Conservation (phyloP, 78 protist genomes). For the Neovahlkampfia damariscottae region DNA sequence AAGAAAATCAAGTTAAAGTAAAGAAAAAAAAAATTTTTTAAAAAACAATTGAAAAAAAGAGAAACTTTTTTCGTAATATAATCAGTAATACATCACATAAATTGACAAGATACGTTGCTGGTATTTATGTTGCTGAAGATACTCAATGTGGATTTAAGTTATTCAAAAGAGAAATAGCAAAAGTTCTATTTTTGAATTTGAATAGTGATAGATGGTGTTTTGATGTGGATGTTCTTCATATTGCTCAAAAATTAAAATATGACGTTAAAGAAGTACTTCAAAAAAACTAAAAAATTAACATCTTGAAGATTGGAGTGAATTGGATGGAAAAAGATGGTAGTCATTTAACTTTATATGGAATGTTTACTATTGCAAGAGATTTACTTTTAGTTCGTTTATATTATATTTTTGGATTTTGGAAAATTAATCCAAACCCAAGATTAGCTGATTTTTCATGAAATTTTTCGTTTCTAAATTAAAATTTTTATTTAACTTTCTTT, state of each 20-base stretch:
- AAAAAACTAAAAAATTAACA: no score
- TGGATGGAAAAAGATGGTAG: background rate
- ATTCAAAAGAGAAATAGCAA: slow-evolving; percentile 5
- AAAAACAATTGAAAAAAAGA: no score
- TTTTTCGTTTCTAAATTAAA: no score
- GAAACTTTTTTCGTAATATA: no score
- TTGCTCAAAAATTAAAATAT: background rate
- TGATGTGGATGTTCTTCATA: slow-evolving; percentile 19
- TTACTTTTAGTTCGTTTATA: background rate
- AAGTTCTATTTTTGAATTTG: background rate
- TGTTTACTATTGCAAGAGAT: background rate
- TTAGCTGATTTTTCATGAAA: no score
- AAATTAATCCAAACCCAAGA: no score
- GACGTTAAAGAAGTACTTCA: background rate
- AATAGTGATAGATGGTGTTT: slow-evolving; percentile 17
- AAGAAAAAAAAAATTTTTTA: no score
- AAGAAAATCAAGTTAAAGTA: no score
- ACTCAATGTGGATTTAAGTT: slow-evolving; percentile 34
- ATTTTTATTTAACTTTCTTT: no score
- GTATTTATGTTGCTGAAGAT: background rate
- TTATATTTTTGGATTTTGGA: background rate
- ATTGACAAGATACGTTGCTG: background rate
- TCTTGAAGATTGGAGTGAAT: no score
- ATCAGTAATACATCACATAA: no score
- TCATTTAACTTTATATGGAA: background rate